These are phyloP conservation scores for Lecanicillium sp. DNA, from an alignment of 2,329 filamentous ascomycete species.

Conservation along the genomic window DNA sequence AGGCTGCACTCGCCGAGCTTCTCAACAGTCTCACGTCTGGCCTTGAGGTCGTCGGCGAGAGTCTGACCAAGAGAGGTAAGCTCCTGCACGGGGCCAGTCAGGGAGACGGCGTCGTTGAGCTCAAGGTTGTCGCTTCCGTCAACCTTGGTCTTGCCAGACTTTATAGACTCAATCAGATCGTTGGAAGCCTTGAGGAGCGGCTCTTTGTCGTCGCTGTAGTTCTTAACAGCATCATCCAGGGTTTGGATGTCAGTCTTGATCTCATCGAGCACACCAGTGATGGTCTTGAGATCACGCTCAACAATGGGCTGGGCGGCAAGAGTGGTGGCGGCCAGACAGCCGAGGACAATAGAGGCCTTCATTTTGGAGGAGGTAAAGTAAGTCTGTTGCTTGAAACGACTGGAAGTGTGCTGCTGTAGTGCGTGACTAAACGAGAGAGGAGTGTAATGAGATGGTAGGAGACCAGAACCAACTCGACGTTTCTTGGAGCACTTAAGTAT, in stretches of 20 bases:
- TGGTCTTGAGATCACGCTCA: slow-evolving; percentile 1
- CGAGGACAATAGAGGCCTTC: too few species aligned
- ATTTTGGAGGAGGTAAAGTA: too few species aligned
- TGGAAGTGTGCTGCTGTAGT: too few species aligned
- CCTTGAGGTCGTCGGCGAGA: slow-evolving; percentile 1
- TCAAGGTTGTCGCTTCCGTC: not conserved
- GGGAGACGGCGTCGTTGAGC: slow-evolving; percentile 6
- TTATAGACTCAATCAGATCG: slow-evolving; percentile 2
- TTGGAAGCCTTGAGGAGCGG: slow-evolving; percentile 6
- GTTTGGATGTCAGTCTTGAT: slow-evolving; percentile 5
- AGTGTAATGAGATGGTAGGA: too few species aligned
- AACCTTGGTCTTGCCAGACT: slow-evolving; percentile 6
- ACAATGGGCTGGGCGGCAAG: not conserved
- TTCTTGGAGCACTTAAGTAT: too few species aligned
- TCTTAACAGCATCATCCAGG: slow-evolving; percentile 2
- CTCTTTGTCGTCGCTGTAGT: slow-evolving; percentile 3
- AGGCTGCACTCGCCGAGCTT: slow-evolving; percentile 3
- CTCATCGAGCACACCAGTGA: slow-evolving; percentile 1
- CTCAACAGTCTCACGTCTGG: not conserved
- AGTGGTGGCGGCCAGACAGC: slow-evolving; percentile 1
- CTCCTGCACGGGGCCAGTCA: slow-evolving; percentile 5
- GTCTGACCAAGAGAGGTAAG: slow-evolving; percentile 2
- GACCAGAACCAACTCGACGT: too few species aligned
- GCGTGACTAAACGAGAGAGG: too few species aligned
- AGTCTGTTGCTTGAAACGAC: too few species aligned